phyloP scores from a whole-genome alignment of 805 yeast genomes.

The Ogataea chonburiensis region DNA sequence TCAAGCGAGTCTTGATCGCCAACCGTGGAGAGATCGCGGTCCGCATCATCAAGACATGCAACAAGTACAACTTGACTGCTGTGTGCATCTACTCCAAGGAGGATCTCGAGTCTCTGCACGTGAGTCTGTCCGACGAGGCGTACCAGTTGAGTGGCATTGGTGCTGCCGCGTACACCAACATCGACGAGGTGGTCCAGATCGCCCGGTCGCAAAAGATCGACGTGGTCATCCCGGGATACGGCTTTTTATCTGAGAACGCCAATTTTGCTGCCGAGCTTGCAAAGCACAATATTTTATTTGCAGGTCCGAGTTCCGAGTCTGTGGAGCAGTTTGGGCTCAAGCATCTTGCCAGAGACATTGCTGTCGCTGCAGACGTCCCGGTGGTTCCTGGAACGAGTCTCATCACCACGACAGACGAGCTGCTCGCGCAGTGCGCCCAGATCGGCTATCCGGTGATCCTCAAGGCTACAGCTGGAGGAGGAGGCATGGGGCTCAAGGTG shows the following conservation, averaged over 20 bases:
- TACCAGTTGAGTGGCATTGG: conserved; percentile 74
- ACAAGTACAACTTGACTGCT: conserved; percentile 70
- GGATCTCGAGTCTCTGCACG: conserved; percentile 87
- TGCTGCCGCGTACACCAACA: conserved; percentile 85
- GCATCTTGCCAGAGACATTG: conserved; percentile 95
- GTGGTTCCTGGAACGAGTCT: conserved; percentile 94
- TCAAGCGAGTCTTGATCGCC: conserved; percentile 82
- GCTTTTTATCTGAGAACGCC: conserved; percentile 95
- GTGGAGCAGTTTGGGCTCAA: conserved; percentile 88
- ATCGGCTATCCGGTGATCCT: conserved; percentile 91
- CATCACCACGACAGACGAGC: conserved; percentile 66
- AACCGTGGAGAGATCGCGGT: conserved; percentile 98
- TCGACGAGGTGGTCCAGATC: conserved; percentile 80
- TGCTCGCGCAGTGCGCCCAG: conserved; percentile 64
- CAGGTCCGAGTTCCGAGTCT: conserved; percentile 93
- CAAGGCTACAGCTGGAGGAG: conserved; percentile 98
- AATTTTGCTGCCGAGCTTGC: conserved; percentile 89
- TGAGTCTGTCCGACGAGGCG: conserved; percentile 75
- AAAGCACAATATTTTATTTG: conserved; percentile 79
- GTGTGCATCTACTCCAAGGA: conserved; percentile 90
- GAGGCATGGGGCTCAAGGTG: conserved; percentile 96
- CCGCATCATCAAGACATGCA: conserved; percentile 85
- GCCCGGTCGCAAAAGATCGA: conserved; percentile 81
- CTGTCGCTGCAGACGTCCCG: conserved; percentile 85
- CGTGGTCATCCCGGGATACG: conserved; percentile 97